These are phyloP conservation scores for Colletotrichum salicis DNA, from an alignment of 2,329 filamentous ascomycete species.

Conservation along the genomic window DNA sequence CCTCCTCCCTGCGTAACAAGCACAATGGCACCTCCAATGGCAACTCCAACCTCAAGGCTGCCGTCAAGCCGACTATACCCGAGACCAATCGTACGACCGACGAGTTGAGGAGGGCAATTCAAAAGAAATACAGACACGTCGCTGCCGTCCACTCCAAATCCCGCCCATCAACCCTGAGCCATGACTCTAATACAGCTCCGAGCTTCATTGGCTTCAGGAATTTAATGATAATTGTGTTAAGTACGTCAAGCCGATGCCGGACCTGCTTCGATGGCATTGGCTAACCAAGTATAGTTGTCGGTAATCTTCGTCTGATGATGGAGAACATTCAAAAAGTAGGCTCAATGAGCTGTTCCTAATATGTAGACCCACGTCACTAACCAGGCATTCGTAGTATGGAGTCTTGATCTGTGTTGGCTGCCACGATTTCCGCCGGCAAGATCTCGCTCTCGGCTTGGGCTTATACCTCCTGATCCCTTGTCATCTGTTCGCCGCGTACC, in stretches of 20 bases:
- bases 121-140: conserved; percentile 88
- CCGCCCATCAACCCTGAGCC: conserved; percentile 84
- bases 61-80: conserved; percentile 28
- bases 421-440: conserved; percentile 85
- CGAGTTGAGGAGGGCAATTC: conserved; percentile 50
- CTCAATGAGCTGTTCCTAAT: background rate
- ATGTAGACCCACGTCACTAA: conserved; percentile 31
- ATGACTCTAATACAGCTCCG: conserved; percentile 78
- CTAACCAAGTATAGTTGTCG: conserved; percentile 72
- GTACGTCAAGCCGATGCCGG: conserved; percentile 57
- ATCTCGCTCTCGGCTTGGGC: conserved; percentile 78
- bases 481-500: conserved; percentile 88
- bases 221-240: conserved; percentile 91
- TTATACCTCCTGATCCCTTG: conserved; percentile 90
- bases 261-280: conserved; percentile 10
- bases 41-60: conserved; percentile 36
- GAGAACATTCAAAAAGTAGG: conserved; percentile 93
- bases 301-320: conserved; percentile 92
- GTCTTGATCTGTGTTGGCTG: conserved; percentile 92
- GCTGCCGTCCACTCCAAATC: conserved; percentile 82
- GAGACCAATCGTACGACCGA: conserved; percentile 36
- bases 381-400: conserved; percentile 74
- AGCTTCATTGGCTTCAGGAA: conserved; percentile 96
- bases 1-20: conserved; percentile 26
- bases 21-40: conserved; percentile 36